Conservation (phyloP, 805 yeast species). For the Lipomyces lipofer region DNA sequence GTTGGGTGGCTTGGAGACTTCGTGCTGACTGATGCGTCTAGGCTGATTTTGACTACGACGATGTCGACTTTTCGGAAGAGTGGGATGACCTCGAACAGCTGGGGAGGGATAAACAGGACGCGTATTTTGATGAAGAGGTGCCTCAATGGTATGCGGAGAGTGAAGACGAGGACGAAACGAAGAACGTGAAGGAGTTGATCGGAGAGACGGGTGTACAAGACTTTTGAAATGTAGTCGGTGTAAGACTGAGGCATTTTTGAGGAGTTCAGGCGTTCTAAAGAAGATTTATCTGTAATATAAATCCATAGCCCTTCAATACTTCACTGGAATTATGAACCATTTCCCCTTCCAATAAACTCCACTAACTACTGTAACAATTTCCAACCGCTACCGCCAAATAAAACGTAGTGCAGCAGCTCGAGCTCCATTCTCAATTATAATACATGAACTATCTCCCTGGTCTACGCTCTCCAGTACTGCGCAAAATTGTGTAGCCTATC, state of each 20-base stretch:
- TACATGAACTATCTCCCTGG: too few species aligned
- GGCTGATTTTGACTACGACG: conserved; percentile 26
- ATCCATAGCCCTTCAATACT: too few species aligned
- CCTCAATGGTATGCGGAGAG: conserved; percentile 23
- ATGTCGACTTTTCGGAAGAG: conserved; percentile 19
- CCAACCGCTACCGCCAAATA: too few species aligned
- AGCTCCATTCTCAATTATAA: too few species aligned
- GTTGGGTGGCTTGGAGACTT: neutral
- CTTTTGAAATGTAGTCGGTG: too few species aligned
- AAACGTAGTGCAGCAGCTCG: too few species aligned
- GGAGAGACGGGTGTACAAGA: conserved; percentile 30
- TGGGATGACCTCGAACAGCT: conserved; percentile 27
- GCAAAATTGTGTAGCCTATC: conserved; percentile 94
- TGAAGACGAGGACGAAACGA: neutral
- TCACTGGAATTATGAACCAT: too few species aligned
- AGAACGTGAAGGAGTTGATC: neutral
- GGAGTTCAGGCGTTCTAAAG: too few species aligned
- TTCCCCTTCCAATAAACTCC: too few species aligned
- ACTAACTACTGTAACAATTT: too few species aligned
- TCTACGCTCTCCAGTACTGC: conserved; percentile 97
- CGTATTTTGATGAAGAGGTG: conserved; percentile 25
- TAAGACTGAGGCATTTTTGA: too few species aligned
- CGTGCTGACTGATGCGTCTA: neutral
- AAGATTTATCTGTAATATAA: too few species aligned
- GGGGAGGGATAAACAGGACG: conserved; percentile 21